phyloP scores from a whole-genome alignment of 2,329 filamentous ascomycete species.

The Penicillium occitanis region DNA sequence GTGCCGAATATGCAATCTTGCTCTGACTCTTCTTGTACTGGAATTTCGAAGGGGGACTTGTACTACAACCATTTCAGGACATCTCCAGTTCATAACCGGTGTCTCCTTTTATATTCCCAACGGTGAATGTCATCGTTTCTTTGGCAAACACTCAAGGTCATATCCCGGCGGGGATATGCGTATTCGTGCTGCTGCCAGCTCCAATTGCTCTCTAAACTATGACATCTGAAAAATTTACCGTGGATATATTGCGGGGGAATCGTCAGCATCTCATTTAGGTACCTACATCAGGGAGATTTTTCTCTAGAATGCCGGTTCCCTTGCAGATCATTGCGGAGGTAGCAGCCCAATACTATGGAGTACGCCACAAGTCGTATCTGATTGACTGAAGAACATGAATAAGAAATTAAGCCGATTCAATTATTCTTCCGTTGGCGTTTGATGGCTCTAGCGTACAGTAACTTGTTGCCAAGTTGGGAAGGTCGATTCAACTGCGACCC shows the following conservation, averaged over 20 bases:
- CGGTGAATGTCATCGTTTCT: not conserved
- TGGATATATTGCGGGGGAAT: constrained; percentile 2
- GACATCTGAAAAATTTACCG: not conserved
- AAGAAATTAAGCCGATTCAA: not conserved
- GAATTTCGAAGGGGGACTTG: not conserved
- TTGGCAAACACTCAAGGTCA: not conserved
- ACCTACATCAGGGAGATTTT: not conserved
- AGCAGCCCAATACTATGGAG: not conserved
- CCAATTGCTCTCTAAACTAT: not conserved
- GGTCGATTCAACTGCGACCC: constrained; percentile 1
- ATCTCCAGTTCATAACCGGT: not conserved
- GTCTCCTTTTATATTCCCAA: constrained; percentile 7
- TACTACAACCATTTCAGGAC: not conserved
- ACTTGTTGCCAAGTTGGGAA: not conserved
- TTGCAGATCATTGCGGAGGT: constrained; percentile 7
- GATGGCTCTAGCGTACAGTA: not conserved
- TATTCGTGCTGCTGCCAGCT: not conserved
- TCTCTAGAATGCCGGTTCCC: too few species aligned
- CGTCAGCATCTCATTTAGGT: not conserved
- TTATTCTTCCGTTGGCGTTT: not conserved
- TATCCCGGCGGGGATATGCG: constrained; percentile 1
- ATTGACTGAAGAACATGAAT: not conserved
- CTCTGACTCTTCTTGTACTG: not conserved
- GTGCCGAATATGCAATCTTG: not conserved
- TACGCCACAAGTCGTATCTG: not conserved